Conservation (phyloP, 345 rosid species). For the Citrus sinensis region DNA sequence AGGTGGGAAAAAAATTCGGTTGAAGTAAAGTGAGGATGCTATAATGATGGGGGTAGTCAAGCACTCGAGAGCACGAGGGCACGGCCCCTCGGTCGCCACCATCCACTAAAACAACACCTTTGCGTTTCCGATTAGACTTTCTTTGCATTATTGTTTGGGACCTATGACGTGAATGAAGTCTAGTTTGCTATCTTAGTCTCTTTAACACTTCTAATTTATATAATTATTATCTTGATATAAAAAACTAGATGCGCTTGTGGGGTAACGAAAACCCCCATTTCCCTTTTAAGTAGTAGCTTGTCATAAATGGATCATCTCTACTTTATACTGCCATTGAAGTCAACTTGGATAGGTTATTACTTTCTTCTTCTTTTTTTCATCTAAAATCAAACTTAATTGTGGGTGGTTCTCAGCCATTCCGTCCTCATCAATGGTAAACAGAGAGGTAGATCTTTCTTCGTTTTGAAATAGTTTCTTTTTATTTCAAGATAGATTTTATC, state of each 20-base stretch:
- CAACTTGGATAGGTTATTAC: too few species aligned
- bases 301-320: not conserved
- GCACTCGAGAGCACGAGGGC: constrained; percentile 38
- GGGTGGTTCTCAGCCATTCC: too few species aligned
- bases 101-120: constrained; percentile 11
- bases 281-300: not conserved
- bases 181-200: not conserved
- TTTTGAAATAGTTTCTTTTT: too few species aligned
- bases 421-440: too few species aligned
- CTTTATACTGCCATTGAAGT: not conserved
- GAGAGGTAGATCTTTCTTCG: too few species aligned
- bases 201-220: not conserved
- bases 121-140: constrained; percentile 25
- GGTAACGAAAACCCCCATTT: not conserved
- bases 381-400: too few species aligned
- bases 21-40: constrained; percentile 12
- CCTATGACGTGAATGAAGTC: constrained; percentile 21
- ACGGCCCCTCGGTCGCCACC: constrained; percentile 22
- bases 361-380: too few species aligned
- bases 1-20: constrained; percentile 7
- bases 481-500: too few species aligned
- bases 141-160: constrained; percentile 16
- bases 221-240: not conserved
- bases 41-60: constrained; percentile 33
- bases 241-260: not conserved